Conservation (phyloP, 768 basidiomycete genomes). For the Termitomyces sp. region DNA sequence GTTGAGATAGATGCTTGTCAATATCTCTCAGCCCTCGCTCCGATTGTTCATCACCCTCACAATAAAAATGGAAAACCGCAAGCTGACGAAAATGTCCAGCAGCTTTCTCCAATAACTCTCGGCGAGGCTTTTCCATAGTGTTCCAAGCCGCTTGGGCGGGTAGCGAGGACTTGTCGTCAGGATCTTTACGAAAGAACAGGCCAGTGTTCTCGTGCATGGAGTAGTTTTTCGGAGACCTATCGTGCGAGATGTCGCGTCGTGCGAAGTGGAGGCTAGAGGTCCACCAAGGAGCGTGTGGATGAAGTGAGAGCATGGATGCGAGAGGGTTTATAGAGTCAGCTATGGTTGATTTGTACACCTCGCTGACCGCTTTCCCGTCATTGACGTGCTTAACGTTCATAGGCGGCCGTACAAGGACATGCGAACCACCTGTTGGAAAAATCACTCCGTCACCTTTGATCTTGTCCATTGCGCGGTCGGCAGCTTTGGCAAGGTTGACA, state of each 20-base stretch:
- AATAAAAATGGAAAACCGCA: constrained; percentile 9
- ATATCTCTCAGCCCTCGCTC: neutral
- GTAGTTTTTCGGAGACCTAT: neutral
- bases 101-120: neutral
- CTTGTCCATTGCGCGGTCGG: neutral
- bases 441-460: neutral
- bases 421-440: neutral
- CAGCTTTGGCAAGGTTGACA: neutral
- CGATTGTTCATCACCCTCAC: neutral
- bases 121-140: constrained; percentile 1
- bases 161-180: neutral
- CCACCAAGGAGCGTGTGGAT: constrained; percentile 7
- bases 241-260: neutral
- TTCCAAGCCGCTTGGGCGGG: constrained; percentile 1
- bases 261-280: constrained; percentile 2
- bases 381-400: constrained; percentile 1
- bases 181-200: neutral
- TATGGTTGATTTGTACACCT: neutral
- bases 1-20: neutral
- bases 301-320: constrained; percentile 9
- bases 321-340: neutral
- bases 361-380: constrained; percentile 5
- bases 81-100: neutral
- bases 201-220: constrained; percentile 1
- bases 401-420: neutral